Conservation (phyloP, 2,329 filamentous ascomycete genomes). For the Plectosphaerella plurivora region DNA sequence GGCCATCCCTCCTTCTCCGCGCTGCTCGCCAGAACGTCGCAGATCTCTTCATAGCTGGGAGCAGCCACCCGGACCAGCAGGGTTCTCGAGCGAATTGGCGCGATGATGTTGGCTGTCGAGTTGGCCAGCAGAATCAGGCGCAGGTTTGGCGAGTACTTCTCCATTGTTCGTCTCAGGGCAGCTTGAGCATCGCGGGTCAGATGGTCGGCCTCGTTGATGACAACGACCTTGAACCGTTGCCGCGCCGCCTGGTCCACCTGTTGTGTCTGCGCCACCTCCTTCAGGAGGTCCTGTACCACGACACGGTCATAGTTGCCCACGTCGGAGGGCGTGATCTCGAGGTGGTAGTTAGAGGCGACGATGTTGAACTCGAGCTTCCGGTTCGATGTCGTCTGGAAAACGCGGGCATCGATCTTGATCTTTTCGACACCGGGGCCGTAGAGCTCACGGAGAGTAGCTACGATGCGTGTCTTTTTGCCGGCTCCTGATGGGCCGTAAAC, state of each 20-base stretch:
- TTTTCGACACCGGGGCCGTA: slow-evolving; percentile 98
- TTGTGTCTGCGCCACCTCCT: slow-evolving; percentile 97
- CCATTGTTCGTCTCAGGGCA: slow-evolving; percentile 92
- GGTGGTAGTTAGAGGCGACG: slow-evolving; percentile 92
- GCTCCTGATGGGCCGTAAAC: slow-evolving; percentile 96
- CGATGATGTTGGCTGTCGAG: slow-evolving; percentile 96
- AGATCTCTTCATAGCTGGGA: slow-evolving; percentile 81
- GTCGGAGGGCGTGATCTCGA: slow-evolving; percentile 96
- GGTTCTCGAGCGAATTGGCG: slow-evolving; percentile 91
- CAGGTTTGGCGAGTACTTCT: slow-evolving; percentile 96
- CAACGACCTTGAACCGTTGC: slow-evolving; percentile 96
- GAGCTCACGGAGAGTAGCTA: slow-evolving; percentile 90
- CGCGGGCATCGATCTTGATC: slow-evolving; percentile 97
- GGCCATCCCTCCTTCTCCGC: slow-evolving; percentile 81
- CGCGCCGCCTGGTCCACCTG: slow-evolving; percentile 92
- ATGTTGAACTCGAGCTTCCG: slow-evolving; percentile 99
- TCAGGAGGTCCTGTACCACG: slow-evolving; percentile 90
- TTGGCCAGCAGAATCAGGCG: slow-evolving; percentile 90
- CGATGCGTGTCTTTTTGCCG: slow-evolving; percentile 95
- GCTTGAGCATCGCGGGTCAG: slow-evolving; percentile 92
- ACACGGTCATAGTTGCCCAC: slow-evolving; percentile 96
- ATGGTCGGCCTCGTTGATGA: slow-evolving; percentile 98
- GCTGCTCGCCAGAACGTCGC: slow-evolving; percentile 63
- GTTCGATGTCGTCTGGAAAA: slow-evolving; percentile 93
- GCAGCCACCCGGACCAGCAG: slow-evolving; percentile 88